Evolutionary conservation across 2,329 filamentous ascomycete genomes (phyloP).

Genomic region (Fusarium marasasianum): DNA sequence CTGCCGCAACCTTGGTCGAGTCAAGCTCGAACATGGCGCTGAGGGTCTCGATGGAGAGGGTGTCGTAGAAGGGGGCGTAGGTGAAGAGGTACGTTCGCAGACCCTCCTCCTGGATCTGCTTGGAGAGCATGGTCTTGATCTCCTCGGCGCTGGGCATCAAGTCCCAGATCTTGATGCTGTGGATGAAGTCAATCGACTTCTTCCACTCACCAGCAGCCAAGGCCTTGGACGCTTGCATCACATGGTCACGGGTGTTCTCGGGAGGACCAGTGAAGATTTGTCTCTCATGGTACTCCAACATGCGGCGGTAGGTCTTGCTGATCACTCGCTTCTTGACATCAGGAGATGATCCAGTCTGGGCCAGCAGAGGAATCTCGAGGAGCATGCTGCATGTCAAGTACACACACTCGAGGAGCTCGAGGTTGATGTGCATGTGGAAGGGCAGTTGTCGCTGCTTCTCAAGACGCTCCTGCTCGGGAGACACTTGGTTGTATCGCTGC

Average conservation of each 20-base stretch:
- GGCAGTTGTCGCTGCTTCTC: constrained; percentile 97
- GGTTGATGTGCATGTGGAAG: constrained; percentile 99
- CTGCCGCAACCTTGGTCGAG: constrained; percentile 88
- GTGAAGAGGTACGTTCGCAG: constrained; percentile 99
- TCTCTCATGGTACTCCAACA: constrained; percentile 99
- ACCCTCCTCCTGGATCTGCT: constrained; percentile 98
- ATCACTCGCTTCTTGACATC: constrained; percentile 98
- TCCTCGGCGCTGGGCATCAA: constrained; percentile 91
- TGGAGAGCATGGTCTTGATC: constrained; percentile 96
- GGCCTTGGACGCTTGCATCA: constrained; percentile 98
- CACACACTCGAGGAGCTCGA: constrained; percentile 96
- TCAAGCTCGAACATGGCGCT: constrained; percentile 96
- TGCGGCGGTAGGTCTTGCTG: constrained; percentile 98
- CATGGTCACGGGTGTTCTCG: constrained; percentile 98
- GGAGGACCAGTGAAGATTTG: constrained; percentile 99
- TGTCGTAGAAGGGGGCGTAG: constrained; percentile 99
- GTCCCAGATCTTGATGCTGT: constrained; percentile 99
- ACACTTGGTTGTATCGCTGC: constrained; percentile 95
- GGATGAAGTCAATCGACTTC: constrained; percentile 92
- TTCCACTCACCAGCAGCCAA: constrained; percentile 98
- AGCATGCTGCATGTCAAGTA: constrained; percentile 99
- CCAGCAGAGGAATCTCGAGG: constrained; percentile 95
- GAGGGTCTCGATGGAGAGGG: constrained; percentile 84
- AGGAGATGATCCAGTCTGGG: constrained; percentile 94
- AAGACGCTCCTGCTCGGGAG: constrained; percentile 95